phyloP scores from a whole-genome alignment of 257 asterid species.

The Thymus mandschuricus region DNA sequence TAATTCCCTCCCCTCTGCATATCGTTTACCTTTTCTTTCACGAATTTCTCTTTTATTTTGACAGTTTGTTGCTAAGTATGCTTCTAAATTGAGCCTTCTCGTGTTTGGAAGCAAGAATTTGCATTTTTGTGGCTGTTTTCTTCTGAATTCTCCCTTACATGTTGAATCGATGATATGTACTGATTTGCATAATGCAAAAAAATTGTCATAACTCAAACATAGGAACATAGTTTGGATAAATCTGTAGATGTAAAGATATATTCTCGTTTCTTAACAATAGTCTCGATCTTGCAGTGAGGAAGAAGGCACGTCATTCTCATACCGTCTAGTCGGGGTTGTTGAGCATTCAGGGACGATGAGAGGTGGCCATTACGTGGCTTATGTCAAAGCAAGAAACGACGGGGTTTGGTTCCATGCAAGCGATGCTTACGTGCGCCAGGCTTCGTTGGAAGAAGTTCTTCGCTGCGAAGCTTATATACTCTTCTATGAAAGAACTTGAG shows the following conservation, averaged over 20 bases:
- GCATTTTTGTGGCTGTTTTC: neutral
- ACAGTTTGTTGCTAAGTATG: neutral
- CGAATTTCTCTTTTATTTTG: neutral
- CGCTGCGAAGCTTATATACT: conserved; percentile 77
- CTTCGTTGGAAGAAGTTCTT: conserved; percentile 67
- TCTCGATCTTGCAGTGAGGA: conserved; percentile 32
- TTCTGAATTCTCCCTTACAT: neutral
- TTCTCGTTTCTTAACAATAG: neutral
- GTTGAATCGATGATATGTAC: neutral
- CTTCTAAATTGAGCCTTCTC: no score
- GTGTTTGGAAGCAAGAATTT: neutral
- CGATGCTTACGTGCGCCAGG: conserved; percentile 71
- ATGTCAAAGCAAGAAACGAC: conserved; percentile 46
- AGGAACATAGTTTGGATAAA: neutral
- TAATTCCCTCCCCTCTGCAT: neutral
- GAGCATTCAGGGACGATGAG: conserved; percentile 91
- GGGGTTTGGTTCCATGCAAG: conserved; percentile 72
- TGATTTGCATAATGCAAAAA: neutral
- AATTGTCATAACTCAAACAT: neutral
- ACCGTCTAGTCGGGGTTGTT: conserved; percentile 75
- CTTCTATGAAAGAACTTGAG: conserved; percentile 76
- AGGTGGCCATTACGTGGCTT: conserved; percentile 86
- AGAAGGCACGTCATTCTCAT: conserved; percentile 33
- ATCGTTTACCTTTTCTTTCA: no score
- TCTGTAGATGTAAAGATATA: neutral